These are phyloP conservation scores for Russula ochroleuca DNA, from an alignment of 768 basidiomycete species.

Conservation along the genomic window DNA sequence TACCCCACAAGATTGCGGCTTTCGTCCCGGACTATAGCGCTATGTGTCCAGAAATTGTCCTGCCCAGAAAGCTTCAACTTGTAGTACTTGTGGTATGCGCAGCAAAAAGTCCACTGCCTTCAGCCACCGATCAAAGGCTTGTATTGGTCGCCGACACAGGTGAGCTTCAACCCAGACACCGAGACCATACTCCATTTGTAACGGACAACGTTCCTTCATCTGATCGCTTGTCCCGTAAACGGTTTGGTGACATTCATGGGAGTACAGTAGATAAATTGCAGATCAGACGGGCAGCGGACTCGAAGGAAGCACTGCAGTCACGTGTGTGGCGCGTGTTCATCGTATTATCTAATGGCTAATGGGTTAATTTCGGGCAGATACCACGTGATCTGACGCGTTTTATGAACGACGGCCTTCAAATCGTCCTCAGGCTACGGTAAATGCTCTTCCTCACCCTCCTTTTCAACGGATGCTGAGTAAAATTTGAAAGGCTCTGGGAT, in stretches of 20 bases:
- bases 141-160: too few species aligned
- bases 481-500: neutral
- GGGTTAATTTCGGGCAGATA: too few species aligned
- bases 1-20: neutral
- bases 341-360: neutral
- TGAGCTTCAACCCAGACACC: neutral
- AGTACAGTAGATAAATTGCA: too few species aligned
- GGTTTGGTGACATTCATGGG: too few species aligned
- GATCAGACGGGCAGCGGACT: too few species aligned
- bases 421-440: neutral
- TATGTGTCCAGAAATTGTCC: neutral
- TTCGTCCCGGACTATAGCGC: neutral
- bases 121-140: too few species aligned
- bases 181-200: neutral
- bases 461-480: neutral
- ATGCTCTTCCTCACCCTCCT: neutral
- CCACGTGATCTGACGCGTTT: conserved; percentile 9
- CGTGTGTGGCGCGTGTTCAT: neutral
- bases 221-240: too few species aligned
- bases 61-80: neutral
- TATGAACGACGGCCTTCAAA: neutral
- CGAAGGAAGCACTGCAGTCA: too few species aligned
- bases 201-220: too few species aligned
- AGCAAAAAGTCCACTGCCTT: neutral
- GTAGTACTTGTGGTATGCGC: neutral